Evolutionary conservation across 1,284 basidiomycete species (phyloP).

Genomic region (Papiliotrema terrestris): DNA sequence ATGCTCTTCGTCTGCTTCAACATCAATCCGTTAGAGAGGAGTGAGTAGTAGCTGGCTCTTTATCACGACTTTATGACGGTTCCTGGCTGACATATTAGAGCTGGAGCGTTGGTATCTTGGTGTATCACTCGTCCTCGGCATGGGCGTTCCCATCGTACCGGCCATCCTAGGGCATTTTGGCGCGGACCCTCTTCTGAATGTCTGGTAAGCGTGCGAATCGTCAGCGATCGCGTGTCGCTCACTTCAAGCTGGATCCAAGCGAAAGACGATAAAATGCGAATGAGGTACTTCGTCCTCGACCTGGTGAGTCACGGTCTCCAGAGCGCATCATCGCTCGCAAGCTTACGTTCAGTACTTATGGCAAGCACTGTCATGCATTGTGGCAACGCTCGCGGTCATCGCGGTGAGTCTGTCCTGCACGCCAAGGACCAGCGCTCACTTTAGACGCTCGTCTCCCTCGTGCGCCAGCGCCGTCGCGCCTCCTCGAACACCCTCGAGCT

Average conservation of each 20-base stretch:
- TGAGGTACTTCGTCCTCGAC: conserved; percentile 25
- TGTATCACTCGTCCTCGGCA: conserved; percentile 16
- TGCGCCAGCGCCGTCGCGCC: conserved; percentile 27
- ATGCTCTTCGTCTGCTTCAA: conserved; percentile 33
- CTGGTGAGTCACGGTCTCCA: conserved; percentile 9
- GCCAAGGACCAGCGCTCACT: background rate
- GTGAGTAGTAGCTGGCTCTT: conserved; percentile 11
- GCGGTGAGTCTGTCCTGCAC: conserved; percentile 12
- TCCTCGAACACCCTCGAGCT: background rate
- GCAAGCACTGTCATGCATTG: conserved; percentile 31
- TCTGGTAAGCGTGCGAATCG: conserved; percentile 16
- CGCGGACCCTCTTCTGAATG: conserved; percentile 9
- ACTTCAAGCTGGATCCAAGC: conserved; percentile 13
- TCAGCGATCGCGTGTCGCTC: too few relatives aligned
- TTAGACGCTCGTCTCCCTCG: conserved; percentile 26
- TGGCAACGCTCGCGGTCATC: conserved; percentile 26
- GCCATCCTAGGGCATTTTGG: conserved; percentile 22
- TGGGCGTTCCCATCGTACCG: conserved; percentile 19
- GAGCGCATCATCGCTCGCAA: background rate
- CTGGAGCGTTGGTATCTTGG: conserved; percentile 24
- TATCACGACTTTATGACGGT: background rate
- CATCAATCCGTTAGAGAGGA: conserved; percentile 25
- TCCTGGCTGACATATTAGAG: conserved; percentile 1
- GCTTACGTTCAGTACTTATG: conserved; percentile 25
- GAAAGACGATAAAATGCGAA: conserved; percentile 6